phyloP scores from a whole-genome alignment of 2,329 filamentous ascomycete genomes.

The Gaeumannomyces tritici region DNA sequence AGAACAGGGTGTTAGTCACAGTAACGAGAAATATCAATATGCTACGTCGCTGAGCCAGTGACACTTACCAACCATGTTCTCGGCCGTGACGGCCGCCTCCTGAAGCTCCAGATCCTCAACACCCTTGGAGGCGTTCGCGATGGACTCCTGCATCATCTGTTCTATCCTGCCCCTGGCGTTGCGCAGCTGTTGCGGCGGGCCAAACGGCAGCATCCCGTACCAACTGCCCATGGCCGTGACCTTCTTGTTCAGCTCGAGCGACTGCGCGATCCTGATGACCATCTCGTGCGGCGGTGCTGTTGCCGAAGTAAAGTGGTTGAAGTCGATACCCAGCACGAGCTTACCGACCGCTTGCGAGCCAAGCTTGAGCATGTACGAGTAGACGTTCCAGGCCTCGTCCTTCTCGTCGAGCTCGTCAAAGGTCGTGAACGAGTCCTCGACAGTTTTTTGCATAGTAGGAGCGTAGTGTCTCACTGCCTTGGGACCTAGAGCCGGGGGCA shows the following conservation, averaged over 20 bases:
- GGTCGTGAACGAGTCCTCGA: slow-evolving; percentile 38
- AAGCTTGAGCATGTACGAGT: slow-evolving; percentile 40
- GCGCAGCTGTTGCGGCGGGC: slow-evolving; percentile 36
- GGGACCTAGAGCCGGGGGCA: slow-evolving; percentile 47
- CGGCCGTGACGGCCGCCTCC: slow-evolving; percentile 38
- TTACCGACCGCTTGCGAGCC: slow-evolving; percentile 34
- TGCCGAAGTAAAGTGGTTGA: slow-evolving; percentile 30
- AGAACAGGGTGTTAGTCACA: neutral
- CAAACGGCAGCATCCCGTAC: slow-evolving; percentile 48
- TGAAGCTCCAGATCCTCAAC: slow-evolving; percentile 30
- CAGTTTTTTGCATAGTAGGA: slow-evolving; percentile 45
- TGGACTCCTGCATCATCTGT: slow-evolving; percentile 25
- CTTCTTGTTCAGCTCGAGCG: slow-evolving; percentile 49
- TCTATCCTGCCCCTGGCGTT: slow-evolving; percentile 21
- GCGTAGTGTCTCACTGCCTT: slow-evolving; percentile 53
- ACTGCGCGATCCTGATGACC: slow-evolving; percentile 37
- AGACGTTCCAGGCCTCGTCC: slow-evolving; percentile 30
- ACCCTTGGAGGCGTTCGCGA: slow-evolving; percentile 26
- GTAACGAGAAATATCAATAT: neutral
- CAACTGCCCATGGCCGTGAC: slow-evolving; percentile 42
- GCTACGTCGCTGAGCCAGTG: no score
- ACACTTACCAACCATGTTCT: slow-evolving; percentile 23
- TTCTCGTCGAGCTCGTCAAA: slow-evolving; percentile 40
- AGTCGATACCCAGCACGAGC: slow-evolving; percentile 33
- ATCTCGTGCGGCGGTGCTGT: slow-evolving; percentile 41